Evolutionary conservation across 176 grass and related monocot genomes (phyloP).

Genomic region (Carex parvula): DNA sequence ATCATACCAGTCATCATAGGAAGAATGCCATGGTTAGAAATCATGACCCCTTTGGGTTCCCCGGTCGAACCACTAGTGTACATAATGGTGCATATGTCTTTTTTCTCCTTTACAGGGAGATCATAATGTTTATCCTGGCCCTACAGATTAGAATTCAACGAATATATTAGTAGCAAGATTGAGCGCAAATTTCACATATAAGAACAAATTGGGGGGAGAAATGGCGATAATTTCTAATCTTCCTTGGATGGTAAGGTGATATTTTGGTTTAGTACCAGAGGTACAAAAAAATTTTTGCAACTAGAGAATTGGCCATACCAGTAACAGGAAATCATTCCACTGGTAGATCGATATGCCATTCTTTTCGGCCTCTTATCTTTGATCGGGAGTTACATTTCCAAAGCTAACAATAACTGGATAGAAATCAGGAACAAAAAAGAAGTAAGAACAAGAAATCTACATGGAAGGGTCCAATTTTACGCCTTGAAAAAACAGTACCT

Average conservation of each 20-base stretch:
- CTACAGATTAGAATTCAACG: slow-evolving; percentile 36
- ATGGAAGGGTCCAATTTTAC: neutral
- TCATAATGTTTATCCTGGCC: slow-evolving; percentile 55
- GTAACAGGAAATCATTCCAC: slow-evolving; percentile 72
- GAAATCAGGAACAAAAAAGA: neutral
- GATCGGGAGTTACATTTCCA: slow-evolving; percentile 52
- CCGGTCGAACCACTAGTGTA: no score
- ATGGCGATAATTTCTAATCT: slow-evolving; percentile 48
- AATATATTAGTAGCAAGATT: slow-evolving; percentile 1
- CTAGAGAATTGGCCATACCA: slow-evolving; percentile 42
- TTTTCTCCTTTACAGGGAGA: slow-evolving; percentile 59
- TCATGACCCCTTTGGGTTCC: no score
- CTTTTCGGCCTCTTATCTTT: slow-evolving; percentile 61
- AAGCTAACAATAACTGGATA: slow-evolving; percentile 77
- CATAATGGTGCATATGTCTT: no score
- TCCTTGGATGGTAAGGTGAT: slow-evolving; percentile 20
- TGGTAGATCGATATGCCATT: slow-evolving; percentile 49
- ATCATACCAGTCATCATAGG: no score
- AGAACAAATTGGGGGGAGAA: neutral
- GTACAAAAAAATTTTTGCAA: neutral
- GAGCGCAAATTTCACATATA: neutral
- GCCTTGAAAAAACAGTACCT: slow-evolving; percentile 51
- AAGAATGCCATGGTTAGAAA: no score
- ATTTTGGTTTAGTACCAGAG: neutral
- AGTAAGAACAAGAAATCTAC: slow-evolving; percentile 16